phyloP scores from a whole-genome alignment of 805 yeast species.

The Saturnispora sanitii region DNA sequence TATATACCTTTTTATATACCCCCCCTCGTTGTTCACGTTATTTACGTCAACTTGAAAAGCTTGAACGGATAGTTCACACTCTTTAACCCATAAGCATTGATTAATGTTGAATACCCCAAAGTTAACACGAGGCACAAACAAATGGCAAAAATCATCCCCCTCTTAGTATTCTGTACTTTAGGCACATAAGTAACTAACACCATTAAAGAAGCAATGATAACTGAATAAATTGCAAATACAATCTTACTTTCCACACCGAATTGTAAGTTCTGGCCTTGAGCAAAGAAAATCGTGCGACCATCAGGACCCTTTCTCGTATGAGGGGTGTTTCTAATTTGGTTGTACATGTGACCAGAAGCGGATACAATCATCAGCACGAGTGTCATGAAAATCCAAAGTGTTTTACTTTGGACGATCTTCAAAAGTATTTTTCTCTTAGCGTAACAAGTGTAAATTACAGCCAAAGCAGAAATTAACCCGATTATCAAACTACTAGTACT shows the following conservation, averaged over 20 bases:
- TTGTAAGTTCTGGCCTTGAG: slow-evolving; percentile 63
- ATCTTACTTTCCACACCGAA: slow-evolving; percentile 86
- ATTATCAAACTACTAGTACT: slow-evolving; percentile 21
- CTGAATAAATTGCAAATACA: slow-evolving; percentile 62
- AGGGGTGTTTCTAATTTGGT: slow-evolving; percentile 65
- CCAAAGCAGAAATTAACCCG: slow-evolving; percentile 29
- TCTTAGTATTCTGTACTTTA: slow-evolving; percentile 34
- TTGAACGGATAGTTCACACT: slow-evolving; percentile 68
- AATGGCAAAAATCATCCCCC: slow-evolving; percentile 29
- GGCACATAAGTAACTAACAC: slow-evolving; percentile 52
- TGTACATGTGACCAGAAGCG: slow-evolving; percentile 89
- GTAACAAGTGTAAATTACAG: slow-evolving; percentile 18
- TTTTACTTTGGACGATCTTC: slow-evolving; percentile 37
- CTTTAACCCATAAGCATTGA: slow-evolving; percentile 61
- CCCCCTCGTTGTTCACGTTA: too few species aligned
- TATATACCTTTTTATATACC: too few species aligned
- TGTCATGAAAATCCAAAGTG: slow-evolving; percentile 64
- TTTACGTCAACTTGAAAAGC: slow-evolving; percentile 23
- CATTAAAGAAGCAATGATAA: slow-evolving; percentile 51
- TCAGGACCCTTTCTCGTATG: slow-evolving; percentile 40
- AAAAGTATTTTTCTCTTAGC: slow-evolving; percentile 28
- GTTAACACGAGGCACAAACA: slow-evolving; percentile 41
- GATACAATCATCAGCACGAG: slow-evolving; percentile 60
- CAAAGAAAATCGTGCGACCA: slow-evolving; percentile 31
- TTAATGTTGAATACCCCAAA: slow-evolving; percentile 39